Percentiles rank a stretch among this genome's conserved stretches.
These are phyloP conservation scores for Candida sanyaensis DNA, from an alignment of 1,139 yeast species.

Conservation along the genomic window DNA sequence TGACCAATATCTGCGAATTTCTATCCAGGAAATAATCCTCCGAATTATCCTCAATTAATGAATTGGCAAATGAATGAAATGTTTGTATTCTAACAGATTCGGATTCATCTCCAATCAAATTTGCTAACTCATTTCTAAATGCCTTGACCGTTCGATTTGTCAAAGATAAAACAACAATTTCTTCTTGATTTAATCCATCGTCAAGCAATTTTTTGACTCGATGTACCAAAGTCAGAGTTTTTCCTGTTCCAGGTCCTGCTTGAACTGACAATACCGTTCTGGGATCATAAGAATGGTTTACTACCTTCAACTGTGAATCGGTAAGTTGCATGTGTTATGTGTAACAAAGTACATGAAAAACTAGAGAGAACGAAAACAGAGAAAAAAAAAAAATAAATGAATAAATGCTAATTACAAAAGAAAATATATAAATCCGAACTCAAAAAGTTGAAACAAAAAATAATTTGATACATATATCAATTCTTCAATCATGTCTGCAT, in stretches of 20 bases:
- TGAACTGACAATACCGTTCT: conserved; percentile 44
- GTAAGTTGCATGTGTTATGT: conserved; percentile 8
- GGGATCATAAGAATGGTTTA: conserved; percentile 13
- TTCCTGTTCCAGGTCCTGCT: conserved; percentile 82
- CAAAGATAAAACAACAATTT: conserved; percentile 64
- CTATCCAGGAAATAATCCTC: conserved; percentile 20
- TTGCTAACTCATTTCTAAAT: conserved; percentile 37
- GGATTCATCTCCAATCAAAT: conserved; percentile 36
- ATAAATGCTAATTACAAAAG: background rate
- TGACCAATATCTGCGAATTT: conserved; percentile 42
- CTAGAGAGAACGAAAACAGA: background rate
- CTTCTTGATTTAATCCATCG: conserved; percentile 46
- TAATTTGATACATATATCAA: background rate
- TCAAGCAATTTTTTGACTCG: conserved; percentile 53
- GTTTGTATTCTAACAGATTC: conserved; percentile 49
- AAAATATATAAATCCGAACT: no score
- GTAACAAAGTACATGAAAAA: background rate
- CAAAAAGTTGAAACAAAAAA: no score
- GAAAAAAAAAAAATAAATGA: no score
- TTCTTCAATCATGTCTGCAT: conserved; percentile 8
- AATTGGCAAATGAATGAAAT: conserved; percentile 63
- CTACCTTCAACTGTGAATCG: conserved; percentile 10
- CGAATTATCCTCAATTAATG: conserved; percentile 45
- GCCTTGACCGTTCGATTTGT: conserved; percentile 70
- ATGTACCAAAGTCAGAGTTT: conserved; percentile 61